Base-by-base conservation (phyloP, 371 early-diverging fungal species). In the Haplosporangium sp. region DNA sequence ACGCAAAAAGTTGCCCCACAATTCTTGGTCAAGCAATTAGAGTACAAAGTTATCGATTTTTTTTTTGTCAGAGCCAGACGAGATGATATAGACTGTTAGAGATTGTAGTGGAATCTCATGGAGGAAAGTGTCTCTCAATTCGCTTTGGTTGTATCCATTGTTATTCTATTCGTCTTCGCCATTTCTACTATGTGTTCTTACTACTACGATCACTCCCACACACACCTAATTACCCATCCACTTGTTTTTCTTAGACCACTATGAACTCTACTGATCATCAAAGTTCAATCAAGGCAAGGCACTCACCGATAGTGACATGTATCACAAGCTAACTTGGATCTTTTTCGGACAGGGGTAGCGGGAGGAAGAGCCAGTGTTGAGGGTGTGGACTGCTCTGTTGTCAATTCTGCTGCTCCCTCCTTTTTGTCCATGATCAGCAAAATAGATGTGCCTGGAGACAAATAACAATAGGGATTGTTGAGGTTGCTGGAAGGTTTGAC, bases 251-350 rank as follows among this genome's bases (percentile, higher is more conserved):
- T 34, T 58, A 27, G 50, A 42, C 44, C 11, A 5, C 44, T 42
- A 42, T 42, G 44, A 42, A 2, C 50, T 50, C 50, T n/a, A 50
- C 2, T 6, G 7, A 50, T n/a, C 15, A n/a, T 50, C 7, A n/a
- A 61, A 10, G 4, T 8, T 37, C 10, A 67, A 45, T 48, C 37
- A 39, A 58, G 57, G 17, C 20, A 38, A 27, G 45, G n/a, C 34
- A 69, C 74, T 70, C 63, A 79, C 79, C 79, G 70, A 60, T 79
- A 79, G 50, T 79, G 79, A 39, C 79, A 79, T 6, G 79, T 74
- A 65, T 79, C 79, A 65, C 79, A 79, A 17, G 79, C 79, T 57
- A 79, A 44, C 58, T 79, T 79, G 65, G 79, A 79, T 53, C 79
- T 57, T 56, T 68, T 66, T 38, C 79, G 74, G 42, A 61, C 62